Conservation (phyloP, 768 basidiomycete genomes). For the Suillus lakei region DNA sequence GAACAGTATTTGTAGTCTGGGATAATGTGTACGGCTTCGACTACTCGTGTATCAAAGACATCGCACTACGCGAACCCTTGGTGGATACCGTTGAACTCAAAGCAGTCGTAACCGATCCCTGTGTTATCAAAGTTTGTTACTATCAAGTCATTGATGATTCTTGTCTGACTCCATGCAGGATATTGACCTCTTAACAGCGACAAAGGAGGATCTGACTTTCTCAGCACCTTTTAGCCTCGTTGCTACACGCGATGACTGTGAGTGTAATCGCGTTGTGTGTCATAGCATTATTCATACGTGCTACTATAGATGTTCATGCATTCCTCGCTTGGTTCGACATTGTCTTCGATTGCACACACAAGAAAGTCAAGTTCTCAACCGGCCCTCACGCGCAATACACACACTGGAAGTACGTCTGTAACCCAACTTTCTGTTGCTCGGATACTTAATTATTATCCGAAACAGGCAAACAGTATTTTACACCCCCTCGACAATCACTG, state of each 20-base stretch:
- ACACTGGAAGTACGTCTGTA: constrained; percentile 85
- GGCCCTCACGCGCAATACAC: constrained; percentile 97
- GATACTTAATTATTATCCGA: constrained; percentile 1
- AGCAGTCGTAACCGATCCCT: constrained; percentile 93
- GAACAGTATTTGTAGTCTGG: constrained; percentile 73
- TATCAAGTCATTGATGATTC: not conserved
- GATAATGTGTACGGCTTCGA: constrained; percentile 99
- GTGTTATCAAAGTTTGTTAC: constrained; percentile 75
- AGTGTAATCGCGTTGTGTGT: constrained; percentile 30
- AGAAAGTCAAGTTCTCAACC: constrained; percentile 93
- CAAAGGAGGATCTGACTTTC: constrained; percentile 95
- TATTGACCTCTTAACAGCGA: constrained; percentile 88
- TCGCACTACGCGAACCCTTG: constrained; percentile 93
- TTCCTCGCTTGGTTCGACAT: constrained; percentile 99
- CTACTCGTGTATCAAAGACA: constrained; percentile 99
- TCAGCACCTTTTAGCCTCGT: constrained; percentile 76
- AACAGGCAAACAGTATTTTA: constrained; percentile 96
- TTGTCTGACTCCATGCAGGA: constrained; percentile 51
- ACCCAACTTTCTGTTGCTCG: not conserved
- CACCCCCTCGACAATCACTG: constrained; percentile 76
- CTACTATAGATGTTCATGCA: constrained; percentile 81
- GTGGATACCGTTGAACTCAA: constrained; percentile 99
- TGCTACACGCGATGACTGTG: constrained; percentile 91
- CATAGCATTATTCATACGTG: constrained; percentile 8
- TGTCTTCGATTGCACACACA: constrained; percentile 94